A percentile compares a stretch with the other conserved stretches of the same genome.
These are phyloP conservation scores for Coemansia sp. DNA, from an alignment of 192 early-diverging fungal genomes.

Conservation along the genomic window DNA sequence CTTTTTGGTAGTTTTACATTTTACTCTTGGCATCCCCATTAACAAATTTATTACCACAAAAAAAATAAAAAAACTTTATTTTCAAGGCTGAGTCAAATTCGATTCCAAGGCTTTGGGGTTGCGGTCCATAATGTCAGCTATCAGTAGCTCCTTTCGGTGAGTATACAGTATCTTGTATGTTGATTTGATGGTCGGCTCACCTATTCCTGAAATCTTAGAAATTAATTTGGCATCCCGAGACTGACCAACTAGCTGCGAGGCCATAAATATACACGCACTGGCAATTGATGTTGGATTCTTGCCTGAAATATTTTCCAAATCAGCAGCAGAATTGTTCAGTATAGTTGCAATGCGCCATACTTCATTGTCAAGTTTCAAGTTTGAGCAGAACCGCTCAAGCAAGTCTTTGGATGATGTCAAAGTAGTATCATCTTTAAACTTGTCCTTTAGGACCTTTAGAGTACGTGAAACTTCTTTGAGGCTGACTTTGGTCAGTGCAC, in stretches of 20 bases:
- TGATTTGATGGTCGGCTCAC: conserved; percentile 88
- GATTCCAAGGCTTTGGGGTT: neutral
- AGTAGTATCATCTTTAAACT: conserved; percentile 54
- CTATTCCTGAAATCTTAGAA: conserved; percentile 79
- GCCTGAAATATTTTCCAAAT: conserved; percentile 82
- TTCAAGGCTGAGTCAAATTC: conserved; percentile 1
- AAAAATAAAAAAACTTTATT: neutral
- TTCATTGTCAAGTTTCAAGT: conserved; percentile 66
- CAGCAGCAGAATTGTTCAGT: conserved; percentile 69
- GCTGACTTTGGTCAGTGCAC: conserved; percentile 81
- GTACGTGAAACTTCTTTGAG: conserved; percentile 89
- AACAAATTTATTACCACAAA: no score
- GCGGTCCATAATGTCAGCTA: conserved; percentile 19
- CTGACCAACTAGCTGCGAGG: conserved; percentile 63
- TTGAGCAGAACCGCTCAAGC: conserved; percentile 80
- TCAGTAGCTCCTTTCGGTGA: conserved; percentile 50
- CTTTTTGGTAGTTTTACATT: no score
- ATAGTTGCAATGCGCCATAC: conserved; percentile 68
- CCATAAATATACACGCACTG: conserved; percentile 88
- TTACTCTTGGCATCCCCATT: no score
- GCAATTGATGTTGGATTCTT: conserved; percentile 90
- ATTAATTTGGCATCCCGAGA: conserved; percentile 73
- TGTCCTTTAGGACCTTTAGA: conserved; percentile 51
- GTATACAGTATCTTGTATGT: conserved; percentile 69
- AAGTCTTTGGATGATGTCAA: conserved; percentile 70